Conservation (phyloP, 2,329 filamentous ascomycete species). For the Aphanoascus verrucosus region DNA sequence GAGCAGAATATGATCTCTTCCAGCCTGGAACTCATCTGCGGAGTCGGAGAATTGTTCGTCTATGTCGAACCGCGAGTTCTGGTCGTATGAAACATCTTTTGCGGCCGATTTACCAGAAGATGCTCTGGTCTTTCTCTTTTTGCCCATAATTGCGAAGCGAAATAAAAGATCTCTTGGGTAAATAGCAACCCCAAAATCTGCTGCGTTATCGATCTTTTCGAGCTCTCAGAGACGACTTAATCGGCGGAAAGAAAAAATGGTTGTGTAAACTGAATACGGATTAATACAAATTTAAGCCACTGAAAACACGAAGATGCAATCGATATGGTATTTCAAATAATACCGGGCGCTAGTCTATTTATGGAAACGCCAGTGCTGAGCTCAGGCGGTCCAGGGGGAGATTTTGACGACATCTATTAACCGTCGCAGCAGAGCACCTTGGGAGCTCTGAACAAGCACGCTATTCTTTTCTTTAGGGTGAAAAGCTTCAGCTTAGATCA, state of each 20-base stretch:
- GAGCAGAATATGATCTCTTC: slow-evolving; percentile 74
- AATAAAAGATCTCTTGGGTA: no score
- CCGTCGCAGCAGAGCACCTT: no score
- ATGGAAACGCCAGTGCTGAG: not conserved
- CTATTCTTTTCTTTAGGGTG: no score
- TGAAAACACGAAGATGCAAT: not conserved
- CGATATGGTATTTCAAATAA: not conserved
- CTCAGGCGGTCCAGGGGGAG: no score
- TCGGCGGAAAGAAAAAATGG: not conserved
- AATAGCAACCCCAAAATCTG: no score
- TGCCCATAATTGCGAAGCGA: slow-evolving; percentile 42
- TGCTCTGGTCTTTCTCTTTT: slow-evolving; percentile 58
- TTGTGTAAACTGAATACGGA: not conserved
- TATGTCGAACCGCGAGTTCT: slow-evolving; percentile 28
- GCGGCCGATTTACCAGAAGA: slow-evolving; percentile 37
- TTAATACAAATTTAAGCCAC: not conserved
- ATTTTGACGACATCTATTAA: no score
- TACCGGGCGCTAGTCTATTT: not conserved
- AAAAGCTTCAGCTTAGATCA: no score
- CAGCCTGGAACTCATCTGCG: slow-evolving; percentile 84
- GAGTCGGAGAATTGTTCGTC: slow-evolving; percentile 79
- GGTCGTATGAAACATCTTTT: slow-evolving; percentile 24
- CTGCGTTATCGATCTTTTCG: no score
- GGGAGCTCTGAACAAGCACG: no score
- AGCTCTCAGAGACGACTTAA: not conserved